Percentiles rank a stretch among this genome's conserved stretches.
Conservation (phyloP, 2,329 filamentous ascomycete genomes). For the Fusarium torreyae region DNA sequence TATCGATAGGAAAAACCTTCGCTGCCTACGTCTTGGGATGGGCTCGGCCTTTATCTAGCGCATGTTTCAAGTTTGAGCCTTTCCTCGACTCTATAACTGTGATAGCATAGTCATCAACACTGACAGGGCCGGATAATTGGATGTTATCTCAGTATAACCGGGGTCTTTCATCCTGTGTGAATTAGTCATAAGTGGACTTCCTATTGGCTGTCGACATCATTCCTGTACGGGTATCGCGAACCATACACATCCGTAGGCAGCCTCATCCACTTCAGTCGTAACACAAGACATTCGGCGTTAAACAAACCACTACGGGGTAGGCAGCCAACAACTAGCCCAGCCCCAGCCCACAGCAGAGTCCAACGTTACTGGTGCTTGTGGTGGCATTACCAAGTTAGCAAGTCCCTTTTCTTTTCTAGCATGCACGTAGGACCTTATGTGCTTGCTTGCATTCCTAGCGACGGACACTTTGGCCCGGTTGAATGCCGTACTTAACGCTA, state of each 20-base stretch:
- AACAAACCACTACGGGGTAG: background rate
- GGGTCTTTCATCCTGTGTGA: background rate
- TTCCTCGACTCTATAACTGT: background rate
- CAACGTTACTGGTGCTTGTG: background rate
- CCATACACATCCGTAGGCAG: background rate
- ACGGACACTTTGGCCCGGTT: background rate
- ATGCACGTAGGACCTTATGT: background rate
- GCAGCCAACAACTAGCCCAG: background rate
- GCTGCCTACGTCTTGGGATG: background rate
- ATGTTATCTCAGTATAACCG: background rate
- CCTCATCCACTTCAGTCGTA: background rate
- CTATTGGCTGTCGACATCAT: background rate
- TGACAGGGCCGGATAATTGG: background rate
- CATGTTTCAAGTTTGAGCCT: background rate
- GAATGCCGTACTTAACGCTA: background rate
- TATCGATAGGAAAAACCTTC: too few relatives aligned
- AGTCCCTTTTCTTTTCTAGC: background rate
- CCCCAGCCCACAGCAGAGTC: background rate
- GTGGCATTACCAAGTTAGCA: background rate
- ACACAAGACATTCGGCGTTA: background rate
- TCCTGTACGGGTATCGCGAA: too few relatives aligned
- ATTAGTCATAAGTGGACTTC: background rate
- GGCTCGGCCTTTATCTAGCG: background rate
- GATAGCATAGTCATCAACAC: background rate
- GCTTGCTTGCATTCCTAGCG: background rate